Evolutionary conservation across 257 asterid species (phyloP).

Genomic region (Solanum chiquidenum): DNA sequence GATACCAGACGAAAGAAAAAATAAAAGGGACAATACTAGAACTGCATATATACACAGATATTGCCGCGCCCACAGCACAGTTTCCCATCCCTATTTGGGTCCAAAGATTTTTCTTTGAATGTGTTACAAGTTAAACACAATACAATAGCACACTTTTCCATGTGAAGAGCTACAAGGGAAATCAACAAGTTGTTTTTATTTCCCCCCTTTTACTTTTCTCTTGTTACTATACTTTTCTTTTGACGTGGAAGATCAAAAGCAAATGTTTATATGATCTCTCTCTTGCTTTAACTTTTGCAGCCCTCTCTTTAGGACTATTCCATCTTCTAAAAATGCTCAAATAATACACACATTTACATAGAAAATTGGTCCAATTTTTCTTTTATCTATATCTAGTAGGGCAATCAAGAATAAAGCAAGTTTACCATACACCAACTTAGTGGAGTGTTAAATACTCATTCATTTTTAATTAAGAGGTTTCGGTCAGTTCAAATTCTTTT

Average conservation of each 20-base stretch:
- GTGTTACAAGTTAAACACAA: conserved; percentile 15
- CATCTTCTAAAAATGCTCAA: conserved; percentile 69
- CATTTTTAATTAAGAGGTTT: too few species aligned
- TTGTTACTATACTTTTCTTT: conserved; percentile 6
- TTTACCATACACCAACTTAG: conserved; percentile 11
- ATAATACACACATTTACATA: conserved; percentile 28
- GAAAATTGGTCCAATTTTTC: conserved; percentile 38
- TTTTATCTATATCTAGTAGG: conserved; percentile 14
- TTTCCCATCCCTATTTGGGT: conserved; percentile 38
- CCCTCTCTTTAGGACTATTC: conserved; percentile 72
- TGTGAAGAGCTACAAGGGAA: conserved; percentile 20
- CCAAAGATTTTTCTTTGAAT: conserved; percentile 3
- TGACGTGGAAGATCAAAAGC: conserved; percentile 73
- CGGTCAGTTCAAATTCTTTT: too few species aligned
- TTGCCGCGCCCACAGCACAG: conserved; percentile 41
- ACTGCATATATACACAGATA: background rate
- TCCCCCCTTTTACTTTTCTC: background rate
- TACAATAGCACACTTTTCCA: conserved; percentile 61
- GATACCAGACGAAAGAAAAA: background rate
- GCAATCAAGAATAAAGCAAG: conserved; percentile 2
- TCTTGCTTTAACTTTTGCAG: conserved; percentile 51
- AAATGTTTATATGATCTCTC: conserved; percentile 13
- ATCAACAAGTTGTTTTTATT: background rate
- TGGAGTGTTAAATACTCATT: background rate
- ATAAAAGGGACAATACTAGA: background rate